phyloP scores from a whole-genome alignment of 495 filamentous ascomycete genomes.

The Tuber borchii region DNA sequence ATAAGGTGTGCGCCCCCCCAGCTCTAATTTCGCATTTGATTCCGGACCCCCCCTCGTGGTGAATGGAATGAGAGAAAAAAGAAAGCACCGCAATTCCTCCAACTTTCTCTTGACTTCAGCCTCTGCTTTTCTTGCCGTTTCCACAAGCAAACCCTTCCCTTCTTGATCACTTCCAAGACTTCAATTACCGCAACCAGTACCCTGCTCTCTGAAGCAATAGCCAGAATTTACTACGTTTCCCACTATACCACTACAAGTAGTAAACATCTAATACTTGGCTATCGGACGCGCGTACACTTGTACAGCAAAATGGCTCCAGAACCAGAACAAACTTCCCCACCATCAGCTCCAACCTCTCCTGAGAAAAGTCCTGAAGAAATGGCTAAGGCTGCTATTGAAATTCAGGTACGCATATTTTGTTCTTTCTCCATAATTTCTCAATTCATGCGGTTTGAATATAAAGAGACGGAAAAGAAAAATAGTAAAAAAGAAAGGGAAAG shows the following conservation, averaged over 20 bases:
- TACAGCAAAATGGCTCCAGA: background rate
- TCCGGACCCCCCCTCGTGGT: background rate
- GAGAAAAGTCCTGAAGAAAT: constrained; percentile 21
- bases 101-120: background rate
- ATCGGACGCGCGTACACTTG: background rate
- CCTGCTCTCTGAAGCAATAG: background rate
- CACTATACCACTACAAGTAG: background rate
- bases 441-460: background rate
- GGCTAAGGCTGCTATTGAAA: constrained; percentile 28
- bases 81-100: background rate
- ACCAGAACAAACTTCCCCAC: background rate
- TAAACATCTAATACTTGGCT: background rate
- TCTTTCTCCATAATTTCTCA: background rate
- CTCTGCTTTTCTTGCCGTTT: background rate
- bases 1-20: background rate
- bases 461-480: background rate
- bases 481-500: background rate
- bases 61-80: background rate
- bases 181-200: background rate
- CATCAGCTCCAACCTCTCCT: background rate
- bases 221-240: background rate
- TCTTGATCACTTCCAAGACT: background rate
- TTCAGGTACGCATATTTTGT: constrained; percentile 25
- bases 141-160: background rate
- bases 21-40: background rate